Conservation (phyloP, 768 basidiomycete species). For the Phlebiopsis gigantea region DNA sequence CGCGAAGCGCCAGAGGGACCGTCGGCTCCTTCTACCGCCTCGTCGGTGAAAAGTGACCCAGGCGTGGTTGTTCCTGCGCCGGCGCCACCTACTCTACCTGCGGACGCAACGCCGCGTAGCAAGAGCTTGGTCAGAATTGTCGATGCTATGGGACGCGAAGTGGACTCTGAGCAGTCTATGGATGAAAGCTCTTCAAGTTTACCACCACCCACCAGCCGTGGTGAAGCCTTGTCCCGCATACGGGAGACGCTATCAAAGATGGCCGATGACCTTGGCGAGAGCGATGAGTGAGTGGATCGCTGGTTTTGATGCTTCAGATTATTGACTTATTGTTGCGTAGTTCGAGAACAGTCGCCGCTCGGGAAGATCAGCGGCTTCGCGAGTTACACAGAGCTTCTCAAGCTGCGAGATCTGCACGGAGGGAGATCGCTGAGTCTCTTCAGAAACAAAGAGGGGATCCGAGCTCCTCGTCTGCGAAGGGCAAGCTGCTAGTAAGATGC, state of each 20-base stretch:
- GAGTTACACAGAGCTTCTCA: constrained; percentile 50
- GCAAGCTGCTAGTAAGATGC: constrained; percentile 34
- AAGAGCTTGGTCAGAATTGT: constrained; percentile 51
- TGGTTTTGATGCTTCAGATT: constrained; percentile 7
- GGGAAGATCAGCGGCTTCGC: constrained; percentile 41
- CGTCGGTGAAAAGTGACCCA: constrained; percentile 15
- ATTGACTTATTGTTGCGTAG: constrained; percentile 24
- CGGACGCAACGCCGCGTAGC: constrained; percentile 19
- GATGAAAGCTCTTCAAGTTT: constrained; percentile 18
- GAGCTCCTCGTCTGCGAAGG: constrained; percentile 31
- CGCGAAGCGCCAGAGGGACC: constrained; percentile 29
- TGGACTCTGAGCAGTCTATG: constrained; percentile 26
- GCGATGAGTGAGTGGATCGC: constrained; percentile 44
- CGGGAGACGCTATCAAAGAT: constrained; percentile 54
- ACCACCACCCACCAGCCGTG: constrained; percentile 30
- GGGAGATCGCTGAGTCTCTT: constrained; percentile 38
- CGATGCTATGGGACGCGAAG: constrained; percentile 65
- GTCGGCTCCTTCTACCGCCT: neutral
- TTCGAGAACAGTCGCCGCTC: constrained; percentile 29
- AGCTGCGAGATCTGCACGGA: constrained; percentile 45
- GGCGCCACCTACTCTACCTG: constrained; percentile 4
- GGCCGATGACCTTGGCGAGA: constrained; percentile 47
- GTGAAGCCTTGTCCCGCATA: constrained; percentile 53
- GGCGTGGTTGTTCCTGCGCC: constrained; percentile 2
- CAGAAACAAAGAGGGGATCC: constrained; percentile 34